Conservation (phyloP, 2,329 filamentous ascomycete species). For the Ophiostoma quercus region DNA sequence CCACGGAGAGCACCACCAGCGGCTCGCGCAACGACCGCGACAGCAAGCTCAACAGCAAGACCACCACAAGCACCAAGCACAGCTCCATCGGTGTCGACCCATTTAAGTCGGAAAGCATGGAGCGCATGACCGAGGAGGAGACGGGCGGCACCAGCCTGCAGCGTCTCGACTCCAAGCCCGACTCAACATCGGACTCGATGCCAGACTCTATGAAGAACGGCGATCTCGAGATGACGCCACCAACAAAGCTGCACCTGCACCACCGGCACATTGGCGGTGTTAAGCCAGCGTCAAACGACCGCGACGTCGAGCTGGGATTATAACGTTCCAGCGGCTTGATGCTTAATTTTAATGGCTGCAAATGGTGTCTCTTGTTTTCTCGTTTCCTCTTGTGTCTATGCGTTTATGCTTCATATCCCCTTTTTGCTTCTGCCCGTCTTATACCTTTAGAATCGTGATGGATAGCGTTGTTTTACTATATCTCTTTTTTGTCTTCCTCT, state of each 20-base stretch:
- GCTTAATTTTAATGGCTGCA: background rate
- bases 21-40: slow-evolving; percentile 4
- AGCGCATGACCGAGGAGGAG: slow-evolving; percentile 22
- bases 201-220: background rate
- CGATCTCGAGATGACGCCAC: background rate
- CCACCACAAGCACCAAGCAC: background rate
- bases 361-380: background rate
- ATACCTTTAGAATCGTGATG: slow-evolving; percentile 9
- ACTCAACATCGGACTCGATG: background rate
- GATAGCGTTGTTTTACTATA: slow-evolving; percentile 9
- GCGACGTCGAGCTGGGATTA: slow-evolving; percentile 15
- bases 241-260: background rate
- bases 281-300: background rate
- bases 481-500: background rate
- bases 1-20: background rate
- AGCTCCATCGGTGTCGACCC: slow-evolving; percentile 15
- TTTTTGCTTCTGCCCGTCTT: background rate
- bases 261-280: background rate
- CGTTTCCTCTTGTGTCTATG: background rate
- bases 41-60: background rate
- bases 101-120: slow-evolving; percentile 21
- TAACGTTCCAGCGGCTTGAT: background rate
- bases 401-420: background rate
- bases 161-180: slow-evolving; percentile 5
- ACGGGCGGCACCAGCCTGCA: slow-evolving; percentile 8